A percentile compares a stretch with the other conserved stretches of the same genome.
Evolutionary conservation across 495 filamentous ascomycete species (phyloP).

Genomic region (Talaromyces proteolyticus): DNA sequence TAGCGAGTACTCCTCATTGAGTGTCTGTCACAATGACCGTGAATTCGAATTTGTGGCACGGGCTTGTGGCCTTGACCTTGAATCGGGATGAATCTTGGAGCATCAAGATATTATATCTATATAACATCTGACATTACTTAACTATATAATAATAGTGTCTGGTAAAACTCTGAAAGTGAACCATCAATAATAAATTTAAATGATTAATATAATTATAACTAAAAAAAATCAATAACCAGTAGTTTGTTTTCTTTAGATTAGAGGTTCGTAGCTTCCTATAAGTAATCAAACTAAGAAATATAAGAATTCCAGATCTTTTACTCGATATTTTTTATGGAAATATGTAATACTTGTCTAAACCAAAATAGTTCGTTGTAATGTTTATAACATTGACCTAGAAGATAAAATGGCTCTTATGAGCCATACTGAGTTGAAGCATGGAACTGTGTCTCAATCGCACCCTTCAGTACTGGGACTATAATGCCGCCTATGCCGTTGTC

Average conservation of each 20-base stretch:
- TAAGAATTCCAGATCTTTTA: conserved; percentile 10
- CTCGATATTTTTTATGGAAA: conserved; percentile 8
- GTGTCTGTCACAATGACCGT: conserved; percentile 22
- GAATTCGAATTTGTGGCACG: conserved; percentile 26
- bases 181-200: conserved; percentile 15
- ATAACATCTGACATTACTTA: conserved; percentile 18
- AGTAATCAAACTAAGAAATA: conserved; percentile 6
- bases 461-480: background rate
- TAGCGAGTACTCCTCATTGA: conserved; percentile 13
- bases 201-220: conserved; percentile 18
- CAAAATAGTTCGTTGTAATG: background rate
- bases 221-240: conserved; percentile 4
- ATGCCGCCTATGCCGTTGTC: background rate
- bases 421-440: conserved; percentile 1
- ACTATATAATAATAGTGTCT: conserved; percentile 17
- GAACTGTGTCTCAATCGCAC: conserved; percentile 1
- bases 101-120: conserved; percentile 15
- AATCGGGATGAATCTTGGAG: conserved; percentile 8
- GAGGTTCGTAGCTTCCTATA: conserved; percentile 11
- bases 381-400: background rate
- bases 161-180: conserved; percentile 15
- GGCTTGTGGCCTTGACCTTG: conserved; percentile 13
- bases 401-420: conserved; percentile 4
- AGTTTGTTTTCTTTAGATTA: conserved; percentile 13
- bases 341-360: conserved; percentile 12